Evolutionary conservation across 306 rosid genomes (phyloP), one percentile per base, ranked within the genome.

Genomic region (Cicer judaicum): DNA sequence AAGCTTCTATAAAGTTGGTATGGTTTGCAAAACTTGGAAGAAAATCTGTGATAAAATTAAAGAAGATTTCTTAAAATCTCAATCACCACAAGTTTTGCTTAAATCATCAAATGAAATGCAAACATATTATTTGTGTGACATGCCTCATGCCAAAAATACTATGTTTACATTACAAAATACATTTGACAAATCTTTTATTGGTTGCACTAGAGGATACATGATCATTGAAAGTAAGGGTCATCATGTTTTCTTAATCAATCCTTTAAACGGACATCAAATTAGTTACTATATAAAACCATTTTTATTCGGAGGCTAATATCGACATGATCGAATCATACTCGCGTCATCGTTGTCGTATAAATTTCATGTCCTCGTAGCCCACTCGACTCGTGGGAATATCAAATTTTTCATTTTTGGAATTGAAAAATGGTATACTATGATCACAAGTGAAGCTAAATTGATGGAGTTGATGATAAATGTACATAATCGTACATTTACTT

Each of bases 41-140:
- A 16, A 16, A 16, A 16, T 16, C 1, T 16, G 18, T 62, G 7
- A 3, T 18, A 21, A 1, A 6, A 11, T 2, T 7, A 68, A 10
- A 11, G 13, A 44, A 9, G 18, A 66, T 5, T 66, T 18, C 16
- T 16, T 66, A 24, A 41, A 19, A 66, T 66, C 55, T 8, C 10
- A n/a, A 14, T 21, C 38, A 50, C 74, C 63, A 14, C 19, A 50
- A 18, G 74, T n/a, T 4, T 24, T 69, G n/a, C 29, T 69, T n/a
- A 38, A 36, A 38, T 69, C 74, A 34, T 19, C 48, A 14, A 24
- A 50, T 69, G 48, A 10, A 7, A 69, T 29, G 36, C 29, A 57
- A 5, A 1, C 62, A 14, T 50, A n/a, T 2, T 50, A 69, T 69
- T 38, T 52, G 29, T 52, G 15, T 50, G 62, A 52, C 62, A 50